Evolutionary conservation across 2,329 filamentous ascomycete species (phyloP).

Genomic region (Hypoxylon sp.): DNA sequence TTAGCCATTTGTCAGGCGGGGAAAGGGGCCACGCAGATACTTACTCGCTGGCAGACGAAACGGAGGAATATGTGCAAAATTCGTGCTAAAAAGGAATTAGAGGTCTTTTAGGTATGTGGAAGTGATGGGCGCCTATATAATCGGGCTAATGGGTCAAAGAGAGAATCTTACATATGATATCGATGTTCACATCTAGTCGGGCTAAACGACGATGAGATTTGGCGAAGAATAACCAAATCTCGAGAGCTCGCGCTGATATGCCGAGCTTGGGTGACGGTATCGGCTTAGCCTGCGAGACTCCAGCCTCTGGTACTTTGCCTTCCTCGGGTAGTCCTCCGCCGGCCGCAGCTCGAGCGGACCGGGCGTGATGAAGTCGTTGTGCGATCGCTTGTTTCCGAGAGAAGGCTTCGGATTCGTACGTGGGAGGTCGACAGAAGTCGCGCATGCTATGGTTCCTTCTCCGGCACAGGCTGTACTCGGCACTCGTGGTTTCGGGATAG

Average conservation of each 20-base stretch:
- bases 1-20: too few species aligned
- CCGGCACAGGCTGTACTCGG: background rate
- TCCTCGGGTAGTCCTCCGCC: background rate
- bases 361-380: background rate
- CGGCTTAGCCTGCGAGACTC: background rate
- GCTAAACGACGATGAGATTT: too few species aligned
- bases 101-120: too few species aligned
- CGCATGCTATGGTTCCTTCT: background rate
- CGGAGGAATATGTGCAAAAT: too few species aligned
- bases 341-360: background rate
- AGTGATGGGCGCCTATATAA: too few species aligned
- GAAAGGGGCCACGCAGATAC: too few species aligned
- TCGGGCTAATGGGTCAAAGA: too few species aligned
- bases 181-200: too few species aligned
- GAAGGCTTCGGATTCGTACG: background rate
- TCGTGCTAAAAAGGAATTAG: too few species aligned
- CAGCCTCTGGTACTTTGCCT: conserved; percentile 10
- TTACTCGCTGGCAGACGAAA: too few species aligned
- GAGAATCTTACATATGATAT: too few species aligned
- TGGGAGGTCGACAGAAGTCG: too few species aligned
- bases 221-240: background rate
- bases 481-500: background rate
- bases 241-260: background rate
- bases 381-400: conserved; percentile 5
- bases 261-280: background rate